Base-by-base conservation (phyloP, 2,329 filamentous ascomycete genomes). In the Periconia digitata region DNA sequence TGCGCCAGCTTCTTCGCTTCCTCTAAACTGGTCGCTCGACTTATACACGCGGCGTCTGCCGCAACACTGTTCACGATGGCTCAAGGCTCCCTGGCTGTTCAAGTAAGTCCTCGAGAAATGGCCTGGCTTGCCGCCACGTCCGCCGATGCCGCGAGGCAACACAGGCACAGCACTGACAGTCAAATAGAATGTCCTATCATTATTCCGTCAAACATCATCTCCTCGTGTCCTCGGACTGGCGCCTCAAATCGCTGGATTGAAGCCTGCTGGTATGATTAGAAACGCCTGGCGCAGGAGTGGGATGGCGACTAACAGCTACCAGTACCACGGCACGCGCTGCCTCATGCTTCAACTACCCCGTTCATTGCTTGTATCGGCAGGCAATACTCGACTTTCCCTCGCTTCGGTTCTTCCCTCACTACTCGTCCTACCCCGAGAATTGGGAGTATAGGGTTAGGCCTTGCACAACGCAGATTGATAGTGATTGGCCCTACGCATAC, bases 401-500 rank as follows among this genome's bases (percentile, higher is more conserved):
- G 65, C 49, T 64, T 69, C 38, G 62, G 62, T 15, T 62, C 64
- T 46, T 60, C 67, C 40, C 58, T 60, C 37, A 65, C 63, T 16
- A 47, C 67, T 13, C 66, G 63, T 22, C 58, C 63, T 21, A 49
- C 70, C 40, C 55, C 62, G n/a, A 55, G 60, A 37, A 54, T 62
- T 10, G 63, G 64, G 38, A 62, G 57, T 51, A 46, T 73, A 35
- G 72, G 72, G 22, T 60, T 76, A 47, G 67, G 64, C 45, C 58
- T 76, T 49, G 55, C 59, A 21, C 76, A 78, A 60, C 72, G 71
- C 50, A 70, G 77, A 50, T 70, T 70, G 12, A 54, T 79, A 47
- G 76, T 77, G 52, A 74, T 74, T 46, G 72, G 69, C 41, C 70
- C 72, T n/a, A 76, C 72, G 17, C 76, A 78, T 43, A 82, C 79